These are phyloP conservation scores for Cystobasidium slooffiae DNA, from an alignment of 1,284 basidiomycete genomes.

Conservation along the genomic window DNA sequence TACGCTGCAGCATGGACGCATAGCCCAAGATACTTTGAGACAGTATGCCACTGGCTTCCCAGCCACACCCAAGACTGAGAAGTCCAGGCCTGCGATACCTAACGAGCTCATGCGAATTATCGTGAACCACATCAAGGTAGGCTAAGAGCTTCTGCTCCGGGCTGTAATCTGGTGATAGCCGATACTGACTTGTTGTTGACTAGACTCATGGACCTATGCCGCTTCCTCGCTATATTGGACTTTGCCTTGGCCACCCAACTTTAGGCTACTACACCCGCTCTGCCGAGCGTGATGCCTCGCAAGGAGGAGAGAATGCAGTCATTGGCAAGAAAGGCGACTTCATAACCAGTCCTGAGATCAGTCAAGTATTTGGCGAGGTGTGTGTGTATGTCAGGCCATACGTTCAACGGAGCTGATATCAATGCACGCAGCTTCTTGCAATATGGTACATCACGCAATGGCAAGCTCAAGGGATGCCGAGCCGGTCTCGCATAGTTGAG, in stretches of 20 bases:
- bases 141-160: background rate
- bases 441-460: slow-evolving; percentile 86
- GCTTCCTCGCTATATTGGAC: slow-evolving; percentile 82
- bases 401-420: slow-evolving; percentile 6
- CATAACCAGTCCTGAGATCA: slow-evolving; percentile 95
- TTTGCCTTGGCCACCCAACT: slow-evolving; percentile 82
- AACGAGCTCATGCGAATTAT: slow-evolving; percentile 43
- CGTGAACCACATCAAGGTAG: slow-evolving; percentile 40
- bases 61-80: background rate
- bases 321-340: slow-evolving; percentile 92
- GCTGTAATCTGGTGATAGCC: background rate
- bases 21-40: background rate
- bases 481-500: slow-evolving; percentile 76
- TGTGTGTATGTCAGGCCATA: slow-evolving; percentile 50
- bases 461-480: slow-evolving; percentile 64
- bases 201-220: slow-evolving; percentile 85
- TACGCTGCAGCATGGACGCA: no score
- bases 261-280: slow-evolving; percentile 80
- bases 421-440: slow-evolving; percentile 70
- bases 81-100: slow-evolving; percentile 9
- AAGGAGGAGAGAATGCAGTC: slow-evolving; percentile 61
- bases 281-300: slow-evolving; percentile 57
- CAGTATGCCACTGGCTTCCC: background rate
- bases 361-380: slow-evolving; percentile 95
- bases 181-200: background rate